Evolutionary conservation across 148 eudicot genomes (phyloP).

Genomic region (Oxyria digyna): DNA sequence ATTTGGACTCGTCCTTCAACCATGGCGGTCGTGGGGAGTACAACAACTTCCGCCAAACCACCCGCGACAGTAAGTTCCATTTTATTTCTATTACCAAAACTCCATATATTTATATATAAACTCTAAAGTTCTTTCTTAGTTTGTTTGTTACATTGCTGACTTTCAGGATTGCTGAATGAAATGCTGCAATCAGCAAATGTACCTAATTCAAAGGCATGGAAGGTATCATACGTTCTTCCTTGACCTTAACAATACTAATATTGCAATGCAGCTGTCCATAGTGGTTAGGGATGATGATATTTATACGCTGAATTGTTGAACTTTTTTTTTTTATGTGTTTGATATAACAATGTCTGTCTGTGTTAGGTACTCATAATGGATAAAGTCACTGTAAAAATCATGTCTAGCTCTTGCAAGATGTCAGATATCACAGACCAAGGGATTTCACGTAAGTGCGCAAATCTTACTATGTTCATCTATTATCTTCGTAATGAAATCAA

Average conservation of each 20-base stretch:
- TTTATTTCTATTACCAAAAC: not conserved
- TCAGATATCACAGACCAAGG: conserved; percentile 96
- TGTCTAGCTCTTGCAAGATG: conserved; percentile 97
- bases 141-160: conserved; percentile 6
- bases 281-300: too few relatives aligned
- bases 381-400: conserved; percentile 88
- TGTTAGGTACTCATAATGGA: conserved; percentile 94
- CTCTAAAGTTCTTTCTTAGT: not conserved
- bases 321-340: too few relatives aligned
- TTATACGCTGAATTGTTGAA: too few relatives aligned
- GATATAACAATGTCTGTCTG: not conserved
- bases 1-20: conserved; percentile 37
- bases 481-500: not conserved
- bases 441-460: conserved; percentile 59
- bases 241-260: too few relatives aligned
- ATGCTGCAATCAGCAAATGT: conserved; percentile 67
- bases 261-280: too few relatives aligned
- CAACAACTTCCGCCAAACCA: conserved; percentile 64
- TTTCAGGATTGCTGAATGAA: conserved; percentile 69
- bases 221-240: conserved; percentile 26
- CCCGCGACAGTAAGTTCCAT: conserved; percentile 52
- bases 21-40: conserved; percentile 26
- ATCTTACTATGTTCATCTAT: not conserved
- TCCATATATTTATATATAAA: too few relatives aligned
- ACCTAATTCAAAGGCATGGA: conserved; percentile 63